phyloP scores from a whole-genome alignment of 352 stramenopile genomes.

The Pythium grandisporangium region DNA sequence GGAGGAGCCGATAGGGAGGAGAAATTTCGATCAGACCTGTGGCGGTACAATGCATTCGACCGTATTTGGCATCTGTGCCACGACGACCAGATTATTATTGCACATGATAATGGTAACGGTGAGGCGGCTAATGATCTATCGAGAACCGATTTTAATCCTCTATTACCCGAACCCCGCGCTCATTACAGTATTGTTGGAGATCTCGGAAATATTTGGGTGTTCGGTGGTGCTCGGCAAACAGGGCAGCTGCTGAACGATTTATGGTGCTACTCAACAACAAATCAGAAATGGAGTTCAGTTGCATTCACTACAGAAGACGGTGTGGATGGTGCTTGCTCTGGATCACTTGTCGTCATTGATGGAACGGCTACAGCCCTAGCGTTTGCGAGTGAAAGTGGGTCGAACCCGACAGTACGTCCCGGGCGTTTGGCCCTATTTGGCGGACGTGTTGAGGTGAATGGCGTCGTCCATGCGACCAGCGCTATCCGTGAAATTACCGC shows the following conservation, averaged over 20 bases:
- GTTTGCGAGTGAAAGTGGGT: conserved; percentile 19
- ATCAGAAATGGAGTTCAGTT: conserved; percentile 50
- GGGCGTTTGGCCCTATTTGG: conserved; percentile 37
- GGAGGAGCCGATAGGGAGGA: conserved; percentile 75
- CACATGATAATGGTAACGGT: conserved; percentile 10
- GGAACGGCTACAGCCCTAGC: conserved; percentile 43
- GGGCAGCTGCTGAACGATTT: conserved; percentile 50
- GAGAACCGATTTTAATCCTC: conserved; percentile 29
- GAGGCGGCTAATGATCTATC: conserved; percentile 2
- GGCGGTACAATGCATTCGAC: conserved; percentile 85
- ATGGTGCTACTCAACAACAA: conserved; percentile 69
- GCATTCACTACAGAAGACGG: conserved; percentile 36
- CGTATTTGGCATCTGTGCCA: conserved; percentile 80
- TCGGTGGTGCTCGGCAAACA: conserved; percentile 38
- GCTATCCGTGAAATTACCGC: conserved; percentile 24
- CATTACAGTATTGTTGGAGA: conserved; percentile 73
- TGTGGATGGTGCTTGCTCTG: conserved; percentile 33
- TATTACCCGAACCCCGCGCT: conserved; percentile 37
- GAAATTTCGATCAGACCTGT: conserved; percentile 67
- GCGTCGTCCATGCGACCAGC: conserved; percentile 9
- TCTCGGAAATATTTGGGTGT: conserved; percentile 77
- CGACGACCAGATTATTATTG: conserved; percentile 59
- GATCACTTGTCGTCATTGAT: conserved; percentile 28
- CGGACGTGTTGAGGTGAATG: conserved; percentile 18
- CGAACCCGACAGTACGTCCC: conserved; percentile 6